phyloP scores from a whole-genome alignment of 1,284 basidiomycete genomes.

The Ustilago vetiveriae region DNA sequence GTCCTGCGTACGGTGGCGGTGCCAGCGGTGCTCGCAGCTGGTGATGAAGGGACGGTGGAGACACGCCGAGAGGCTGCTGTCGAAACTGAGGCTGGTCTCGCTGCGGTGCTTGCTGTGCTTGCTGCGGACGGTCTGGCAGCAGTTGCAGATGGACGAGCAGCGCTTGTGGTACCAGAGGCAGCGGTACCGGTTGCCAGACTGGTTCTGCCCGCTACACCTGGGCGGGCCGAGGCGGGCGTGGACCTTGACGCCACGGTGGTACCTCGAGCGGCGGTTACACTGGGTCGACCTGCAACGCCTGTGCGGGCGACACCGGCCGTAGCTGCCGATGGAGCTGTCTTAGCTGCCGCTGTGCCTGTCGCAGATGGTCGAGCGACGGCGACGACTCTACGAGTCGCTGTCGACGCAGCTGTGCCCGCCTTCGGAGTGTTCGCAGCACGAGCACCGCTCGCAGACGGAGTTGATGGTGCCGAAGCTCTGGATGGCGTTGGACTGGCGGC shows the following conservation, averaged over 20 bases:
- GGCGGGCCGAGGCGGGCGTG: conserved; percentile 11
- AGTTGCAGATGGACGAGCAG: conserved; percentile 11
- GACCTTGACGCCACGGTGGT: too few relatives aligned
- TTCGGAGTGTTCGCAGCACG: conserved; percentile 9
- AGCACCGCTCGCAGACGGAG: conserved; percentile 8
- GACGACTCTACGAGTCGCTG: conserved; percentile 24
- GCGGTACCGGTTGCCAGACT: conserved; percentile 22
- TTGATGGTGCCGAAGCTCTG: conserved; percentile 14
- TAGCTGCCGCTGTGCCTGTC: conserved; percentile 13
- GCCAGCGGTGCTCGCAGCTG: conserved; percentile 21
- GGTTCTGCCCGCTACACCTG: conserved; percentile 26
- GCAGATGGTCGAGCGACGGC: conserved; percentile 28
- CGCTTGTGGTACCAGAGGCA: background rate
- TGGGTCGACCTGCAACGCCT: conserved; percentile 20
- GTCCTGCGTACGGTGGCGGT: conserved; percentile 13
- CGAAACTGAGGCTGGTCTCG: conserved; percentile 16
- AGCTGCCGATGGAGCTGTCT: conserved; percentile 7
- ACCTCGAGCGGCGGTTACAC: conserved; percentile 11
- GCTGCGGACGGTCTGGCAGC: conserved; percentile 19
- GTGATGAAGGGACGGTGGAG: conserved; percentile 37
- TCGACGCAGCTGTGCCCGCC: conserved; percentile 8
- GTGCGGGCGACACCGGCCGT: conserved; percentile 12
- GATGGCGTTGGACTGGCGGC: conserved; percentile 3
- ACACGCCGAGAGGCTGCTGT: conserved; percentile 21
- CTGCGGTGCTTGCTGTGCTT: conserved; percentile 9